Evolutionary conservation across 768 basidiomycete species (phyloP).

Genomic region (Tricholoma terreum): DNA sequence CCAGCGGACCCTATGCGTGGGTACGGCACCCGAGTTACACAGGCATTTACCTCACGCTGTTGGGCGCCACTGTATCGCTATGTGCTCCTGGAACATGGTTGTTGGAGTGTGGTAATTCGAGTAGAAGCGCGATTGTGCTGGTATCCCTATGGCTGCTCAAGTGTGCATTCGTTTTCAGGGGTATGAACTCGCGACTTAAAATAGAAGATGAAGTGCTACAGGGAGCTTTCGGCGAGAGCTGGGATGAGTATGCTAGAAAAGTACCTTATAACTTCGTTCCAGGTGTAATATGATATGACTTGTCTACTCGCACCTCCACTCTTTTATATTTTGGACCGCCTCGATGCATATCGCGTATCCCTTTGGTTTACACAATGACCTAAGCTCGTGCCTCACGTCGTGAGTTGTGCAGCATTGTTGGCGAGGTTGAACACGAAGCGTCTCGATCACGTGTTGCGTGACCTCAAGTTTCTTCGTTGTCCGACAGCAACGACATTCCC

Average conservation of each 20-base stretch:
- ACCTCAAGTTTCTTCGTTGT: too few relatives aligned
- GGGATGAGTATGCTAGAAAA: conserved; percentile 9
- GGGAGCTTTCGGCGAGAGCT: conserved; percentile 5
- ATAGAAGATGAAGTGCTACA: conserved; percentile 19
- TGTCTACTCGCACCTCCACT: too few relatives aligned
- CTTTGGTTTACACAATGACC: too few relatives aligned
- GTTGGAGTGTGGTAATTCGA: conserved; percentile 19
- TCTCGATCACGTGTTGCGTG: too few relatives aligned
- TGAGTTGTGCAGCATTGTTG: too few relatives aligned
- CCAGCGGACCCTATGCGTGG: conserved; percentile 41
- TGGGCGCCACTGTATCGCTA: conserved; percentile 31
- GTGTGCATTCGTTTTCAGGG: conserved; percentile 32
- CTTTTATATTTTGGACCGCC: neutral
- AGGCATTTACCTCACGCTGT: conserved; percentile 35
- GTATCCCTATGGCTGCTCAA: conserved; percentile 30
- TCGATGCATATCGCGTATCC: too few relatives aligned
- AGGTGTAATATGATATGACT: conserved; percentile 1
- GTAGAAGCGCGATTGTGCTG: conserved; percentile 19
- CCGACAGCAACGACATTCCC: too few relatives aligned
- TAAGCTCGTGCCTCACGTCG: too few relatives aligned
- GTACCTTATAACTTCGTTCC: conserved; percentile 10
- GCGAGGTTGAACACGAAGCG: too few relatives aligned
- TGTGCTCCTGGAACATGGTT: conserved; percentile 33
- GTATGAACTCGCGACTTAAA: conserved; percentile 27
- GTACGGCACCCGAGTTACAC: conserved; percentile 45